Base-by-base conservation (phyloP, 1,284 basidiomycete genomes). In the Prillingera fragicola region DNA sequence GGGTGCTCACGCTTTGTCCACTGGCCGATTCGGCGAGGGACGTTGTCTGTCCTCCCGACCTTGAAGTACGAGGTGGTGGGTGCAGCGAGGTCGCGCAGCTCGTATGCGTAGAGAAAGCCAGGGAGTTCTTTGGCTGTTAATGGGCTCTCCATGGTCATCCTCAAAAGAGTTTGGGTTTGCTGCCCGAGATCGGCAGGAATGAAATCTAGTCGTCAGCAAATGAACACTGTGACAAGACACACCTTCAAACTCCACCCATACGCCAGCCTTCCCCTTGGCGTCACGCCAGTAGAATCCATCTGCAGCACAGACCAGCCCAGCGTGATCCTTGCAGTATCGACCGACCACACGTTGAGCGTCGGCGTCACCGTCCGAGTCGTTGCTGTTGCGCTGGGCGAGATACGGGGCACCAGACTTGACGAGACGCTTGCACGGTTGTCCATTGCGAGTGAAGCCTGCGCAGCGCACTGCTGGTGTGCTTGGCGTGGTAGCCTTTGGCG, bases 61-160 rank as follows among this genome's bases (percentile, higher is more conserved):
- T 72, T 72, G 59, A 62, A 71, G 51, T 55, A 71, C 1, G 56
- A 49, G 8, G 62, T 52, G 0, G 14, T 31, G 6, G 48, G 28
- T 3, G 58, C 62, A 41, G 59, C 50, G 8, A 69, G 52, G 38
- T 62, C 60, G 48, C 64, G 52, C 25, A 72, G 48, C 41, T 72
- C 70, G 44, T 72, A 72, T 3, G 62, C 67, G 44, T 72, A 72
- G 5, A 72, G 54, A 41, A 62, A 71, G 1, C 70, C 70, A 1
- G 64, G 56, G 9, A 48, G 37, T 29, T 72, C 70, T 63, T 65
- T 68, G 23, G 50, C 49, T 2, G 65, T 66, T 14, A 72, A 42
- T 3, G 55, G 48, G 32, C 62, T 64, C 45, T 72, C 70, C 70
- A 72, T 72, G 2, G 67, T 66, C 48, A 65, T 62, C 6, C 68